Evolutionary conservation across 805 yeast species (phyloP).

Genomic region (Lipomyces oligophaga): DNA sequence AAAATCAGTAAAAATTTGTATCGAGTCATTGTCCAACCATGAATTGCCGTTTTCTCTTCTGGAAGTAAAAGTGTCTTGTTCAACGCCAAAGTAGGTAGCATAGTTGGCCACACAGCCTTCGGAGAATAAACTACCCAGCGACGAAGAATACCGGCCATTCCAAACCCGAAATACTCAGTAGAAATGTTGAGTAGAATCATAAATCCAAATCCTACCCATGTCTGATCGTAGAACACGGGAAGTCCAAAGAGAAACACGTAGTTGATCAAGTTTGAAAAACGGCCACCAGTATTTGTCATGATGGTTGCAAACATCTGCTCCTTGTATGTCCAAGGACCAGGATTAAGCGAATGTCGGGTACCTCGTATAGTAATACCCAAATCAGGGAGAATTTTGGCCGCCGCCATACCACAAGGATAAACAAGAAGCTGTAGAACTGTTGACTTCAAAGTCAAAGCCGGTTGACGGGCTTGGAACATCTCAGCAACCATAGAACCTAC

Average conservation of each 20-base stretch:
- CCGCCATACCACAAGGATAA: conserved; percentile 52
- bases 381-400: conserved; percentile 46
- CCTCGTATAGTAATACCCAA: conserved; percentile 45
- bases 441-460: conserved; percentile 48
- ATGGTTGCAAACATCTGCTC: conserved; percentile 63
- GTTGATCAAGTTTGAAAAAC: conserved; percentile 14
- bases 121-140: conserved; percentile 57
- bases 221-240: conserved; percentile 36
- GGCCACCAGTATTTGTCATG: conserved; percentile 28
- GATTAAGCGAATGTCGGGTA: conserved; percentile 46
- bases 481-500: conserved; percentile 56
- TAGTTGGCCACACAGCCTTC: conserved; percentile 55
- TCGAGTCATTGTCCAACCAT: conserved; percentile 60
- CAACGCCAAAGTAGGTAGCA: conserved; percentile 48
- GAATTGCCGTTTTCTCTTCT: conserved; percentile 44
- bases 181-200: conserved; percentile 52
- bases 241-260: conserved; percentile 31
- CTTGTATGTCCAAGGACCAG: conserved; percentile 60
- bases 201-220: conserved; percentile 45
- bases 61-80: conserved; percentile 47
- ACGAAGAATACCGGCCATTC: conserved; percentile 62
- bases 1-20: conserved; percentile 47
- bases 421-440: conserved; percentile 56
- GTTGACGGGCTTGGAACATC: conserved; percentile 55
- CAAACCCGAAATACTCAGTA: conserved; percentile 61